Evolutionary conservation across 2,329 filamentous ascomycete species (phyloP).

Genomic region (Scedosporium apiospermum): DNA sequence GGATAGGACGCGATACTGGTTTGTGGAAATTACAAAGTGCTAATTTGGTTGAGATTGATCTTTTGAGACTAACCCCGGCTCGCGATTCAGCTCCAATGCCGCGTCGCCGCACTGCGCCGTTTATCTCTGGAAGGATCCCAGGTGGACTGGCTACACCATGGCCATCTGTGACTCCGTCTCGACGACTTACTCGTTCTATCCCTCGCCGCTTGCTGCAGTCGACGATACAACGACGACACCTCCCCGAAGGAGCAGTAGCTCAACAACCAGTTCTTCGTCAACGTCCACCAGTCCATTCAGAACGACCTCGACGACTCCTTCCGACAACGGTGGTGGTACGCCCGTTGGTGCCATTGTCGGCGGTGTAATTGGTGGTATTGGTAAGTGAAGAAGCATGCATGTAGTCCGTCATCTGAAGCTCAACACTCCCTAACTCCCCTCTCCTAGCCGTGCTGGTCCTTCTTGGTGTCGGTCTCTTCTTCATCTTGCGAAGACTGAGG

Average conservation of each 20-base stretch:
- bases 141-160: constrained; percentile 2
- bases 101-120: background rate
- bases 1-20: constrained; percentile 6
- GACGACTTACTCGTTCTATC: constrained; percentile 4
- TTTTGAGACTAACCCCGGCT: background rate
- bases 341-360: constrained; percentile 5
- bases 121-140: background rate
- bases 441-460: background rate
- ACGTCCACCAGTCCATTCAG: background rate
- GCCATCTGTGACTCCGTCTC: background rate
- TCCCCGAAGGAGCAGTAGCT: background rate
- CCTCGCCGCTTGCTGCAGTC: background rate
- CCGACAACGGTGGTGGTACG: background rate
- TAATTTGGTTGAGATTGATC: background rate
- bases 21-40: background rate
- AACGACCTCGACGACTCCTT: background rate
- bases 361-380: constrained; percentile 3
- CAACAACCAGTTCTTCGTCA: background rate
- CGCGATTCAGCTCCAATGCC: background rate
- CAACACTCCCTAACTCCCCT: background rate
- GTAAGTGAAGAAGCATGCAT: background rate
- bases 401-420: background rate
- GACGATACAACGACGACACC: background rate
- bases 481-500: constrained; percentile 2
- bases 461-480: constrained; percentile 1